Evolutionary conservation across 495 filamentous ascomycete genomes (phyloP).

Genomic region (Cercophora samala): DNA sequence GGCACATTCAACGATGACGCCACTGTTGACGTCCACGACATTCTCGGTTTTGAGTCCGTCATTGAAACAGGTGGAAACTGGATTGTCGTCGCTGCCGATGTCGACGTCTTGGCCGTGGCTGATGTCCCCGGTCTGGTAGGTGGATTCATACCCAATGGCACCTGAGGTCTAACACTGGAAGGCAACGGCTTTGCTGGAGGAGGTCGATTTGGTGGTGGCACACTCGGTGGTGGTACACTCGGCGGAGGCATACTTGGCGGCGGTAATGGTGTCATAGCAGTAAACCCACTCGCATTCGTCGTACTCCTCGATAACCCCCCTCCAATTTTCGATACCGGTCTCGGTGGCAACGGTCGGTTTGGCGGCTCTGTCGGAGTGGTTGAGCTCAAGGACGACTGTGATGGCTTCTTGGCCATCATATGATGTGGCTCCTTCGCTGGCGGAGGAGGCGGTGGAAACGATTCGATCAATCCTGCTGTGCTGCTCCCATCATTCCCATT

Average conservation of each 20-base stretch:
- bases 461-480: conserved; percentile 13
- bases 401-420: conserved; percentile 9
- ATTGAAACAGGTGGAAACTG: conserved; percentile 18
- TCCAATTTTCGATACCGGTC: conserved; percentile 21
- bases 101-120: conserved; percentile 11
- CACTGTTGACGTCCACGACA: conserved; percentile 36
- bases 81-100: conserved; percentile 20
- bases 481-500: conserved; percentile 8
- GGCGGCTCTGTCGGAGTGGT: conserved; percentile 26
- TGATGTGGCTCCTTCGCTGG: conserved; percentile 22
- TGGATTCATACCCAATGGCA: conserved; percentile 28
- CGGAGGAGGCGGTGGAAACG: conserved; percentile 29
- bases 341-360: conserved; percentile 32
- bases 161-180: conserved; percentile 17
- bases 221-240: conserved; percentile 19
- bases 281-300: conserved; percentile 4
- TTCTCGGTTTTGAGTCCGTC: conserved; percentile 7
- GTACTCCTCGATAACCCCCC: conserved; percentile 11
- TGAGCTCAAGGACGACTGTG: conserved; percentile 11
- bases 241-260: conserved; percentile 17
- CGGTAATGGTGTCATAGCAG: conserved; percentile 9
- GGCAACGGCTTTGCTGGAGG: conserved; percentile 25
- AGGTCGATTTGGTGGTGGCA: conserved; percentile 21
- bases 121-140: conserved; percentile 32
- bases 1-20: conserved; percentile 21